Percentiles rank a stretch among this genome's conserved stretches.
Conservation (phyloP, 345 rosid genomes). For the Eucalyptus victrix region DNA sequence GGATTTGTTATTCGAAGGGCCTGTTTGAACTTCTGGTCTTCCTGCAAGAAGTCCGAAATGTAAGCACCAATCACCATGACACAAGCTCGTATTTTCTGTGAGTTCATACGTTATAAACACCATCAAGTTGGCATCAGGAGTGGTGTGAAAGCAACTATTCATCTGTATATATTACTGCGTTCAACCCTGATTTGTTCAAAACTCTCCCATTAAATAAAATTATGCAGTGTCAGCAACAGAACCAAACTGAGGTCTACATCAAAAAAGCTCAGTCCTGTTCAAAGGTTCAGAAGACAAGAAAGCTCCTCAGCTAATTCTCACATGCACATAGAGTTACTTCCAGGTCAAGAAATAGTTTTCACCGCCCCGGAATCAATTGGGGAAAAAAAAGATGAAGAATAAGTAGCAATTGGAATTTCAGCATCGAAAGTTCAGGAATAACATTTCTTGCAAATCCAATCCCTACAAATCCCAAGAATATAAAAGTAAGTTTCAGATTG, state of each 20-base stretch:
- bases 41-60: conserved; percentile 22
- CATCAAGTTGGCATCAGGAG: not conserved
- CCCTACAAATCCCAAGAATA: not conserved
- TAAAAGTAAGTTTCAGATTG: not conserved
- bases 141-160: not conserved
- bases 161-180: not conserved
- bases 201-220: not conserved
- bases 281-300: not conserved
- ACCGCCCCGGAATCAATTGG: not conserved
- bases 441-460: not conserved
- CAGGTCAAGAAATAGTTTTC: not conserved
- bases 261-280: not conserved
- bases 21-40: conserved; percentile 84
- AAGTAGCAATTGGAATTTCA: not conserved
- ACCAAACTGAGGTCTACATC: not conserved
- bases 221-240: not conserved
- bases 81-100: not conserved
- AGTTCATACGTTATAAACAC: not conserved
- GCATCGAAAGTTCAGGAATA: not conserved
- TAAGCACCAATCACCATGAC: not conserved
- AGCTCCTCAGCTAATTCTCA: not conserved
- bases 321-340: not conserved
- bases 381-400: no score
- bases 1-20: conserved; percentile 90
- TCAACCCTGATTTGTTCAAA: not conserved